Percentiles rank a stretch among this genome's conserved stretches.
Evolutionary conservation across 345 rosid species (phyloP).

Genomic region (Melaleuca quinquenervia): DNA sequence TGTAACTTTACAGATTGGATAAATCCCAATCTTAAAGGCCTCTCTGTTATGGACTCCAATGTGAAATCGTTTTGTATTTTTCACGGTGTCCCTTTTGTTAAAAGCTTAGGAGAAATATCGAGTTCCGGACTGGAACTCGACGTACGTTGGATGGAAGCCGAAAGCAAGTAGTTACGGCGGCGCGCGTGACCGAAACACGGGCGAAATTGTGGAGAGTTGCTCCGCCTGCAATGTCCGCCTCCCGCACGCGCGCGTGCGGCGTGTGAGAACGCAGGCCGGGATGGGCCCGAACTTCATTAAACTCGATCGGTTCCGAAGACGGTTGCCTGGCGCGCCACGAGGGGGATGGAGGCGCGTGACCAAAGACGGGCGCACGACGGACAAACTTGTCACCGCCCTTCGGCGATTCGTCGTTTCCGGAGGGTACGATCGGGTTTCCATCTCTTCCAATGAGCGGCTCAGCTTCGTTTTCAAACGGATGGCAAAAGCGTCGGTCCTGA

Average conservation of each 20-base stretch:
- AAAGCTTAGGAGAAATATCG: not conserved
- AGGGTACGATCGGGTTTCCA: not conserved
- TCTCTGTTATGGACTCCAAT: not conserved
- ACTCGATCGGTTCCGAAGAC: not conserved
- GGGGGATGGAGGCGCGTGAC: not conserved
- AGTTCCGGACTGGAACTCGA: not conserved
- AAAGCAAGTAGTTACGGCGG: too few species aligned
- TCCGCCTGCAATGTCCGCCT: not conserved
- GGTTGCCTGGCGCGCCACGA: not conserved
- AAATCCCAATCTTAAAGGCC: not conserved
- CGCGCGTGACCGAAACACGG: not conserved
- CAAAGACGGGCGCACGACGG: not conserved
- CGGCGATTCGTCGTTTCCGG: not conserved
- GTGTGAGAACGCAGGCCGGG: not conserved
- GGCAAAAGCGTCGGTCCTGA: not conserved
- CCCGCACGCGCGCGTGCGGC: not conserved
- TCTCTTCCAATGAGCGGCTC: not conserved
- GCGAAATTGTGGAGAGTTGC: not conserved
- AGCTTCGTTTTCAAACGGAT: not conserved
- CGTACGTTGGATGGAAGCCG: not conserved
- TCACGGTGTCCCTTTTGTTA: not conserved
- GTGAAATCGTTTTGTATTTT: too few species aligned
- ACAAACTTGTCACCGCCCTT: not conserved
- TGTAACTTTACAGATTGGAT: fast-evolving
- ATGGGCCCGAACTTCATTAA: not conserved